Percentiles rank a stretch among this genome's conserved stretches.
Conservation (phyloP, 1,284 basidiomycete genomes). For the Takashimella koratensis region DNA sequence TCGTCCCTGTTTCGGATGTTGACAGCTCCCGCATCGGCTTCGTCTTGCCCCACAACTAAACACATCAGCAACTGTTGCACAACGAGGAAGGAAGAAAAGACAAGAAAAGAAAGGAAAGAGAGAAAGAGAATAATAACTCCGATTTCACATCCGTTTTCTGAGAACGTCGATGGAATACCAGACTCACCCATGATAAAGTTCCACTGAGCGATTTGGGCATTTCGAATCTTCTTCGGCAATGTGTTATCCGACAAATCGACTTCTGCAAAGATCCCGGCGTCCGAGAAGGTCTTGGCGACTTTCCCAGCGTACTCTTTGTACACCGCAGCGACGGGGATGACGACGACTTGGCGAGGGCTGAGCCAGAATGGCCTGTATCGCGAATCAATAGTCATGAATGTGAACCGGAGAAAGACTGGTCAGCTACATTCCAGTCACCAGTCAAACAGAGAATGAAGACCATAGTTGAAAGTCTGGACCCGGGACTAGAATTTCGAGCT, state of each 20-base stretch:
- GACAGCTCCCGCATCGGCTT: slow-evolving; percentile 77
- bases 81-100: no score
- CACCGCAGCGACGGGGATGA: slow-evolving; percentile 82
- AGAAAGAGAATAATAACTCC: no score
- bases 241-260: slow-evolving; percentile 92
- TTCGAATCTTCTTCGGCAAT: slow-evolving; percentile 92
- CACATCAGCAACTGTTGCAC: background rate
- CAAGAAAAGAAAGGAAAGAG: no score
- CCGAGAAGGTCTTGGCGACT: slow-evolving; percentile 65
- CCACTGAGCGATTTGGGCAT: slow-evolving; percentile 88
- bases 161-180: slow-evolving; percentile 1
- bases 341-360: slow-evolving; percentile 87
- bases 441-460: background rate
- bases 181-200: slow-evolving; percentile 89
- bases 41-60: slow-evolving; percentile 89
- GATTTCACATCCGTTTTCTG: background rate
- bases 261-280: slow-evolving; percentile 78
- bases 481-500: no score
- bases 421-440: no score
- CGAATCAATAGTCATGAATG: no score
- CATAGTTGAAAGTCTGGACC: background rate
- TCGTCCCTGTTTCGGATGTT: slow-evolving; percentile 95
- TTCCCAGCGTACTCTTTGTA: slow-evolving; percentile 79
- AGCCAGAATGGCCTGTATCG: slow-evolving; percentile 98
- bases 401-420: slow-evolving; percentile 1